Evolutionary conservation across 805 yeast species (phyloP).

Genomic region (Teunomyces lycoperdinae): DNA sequence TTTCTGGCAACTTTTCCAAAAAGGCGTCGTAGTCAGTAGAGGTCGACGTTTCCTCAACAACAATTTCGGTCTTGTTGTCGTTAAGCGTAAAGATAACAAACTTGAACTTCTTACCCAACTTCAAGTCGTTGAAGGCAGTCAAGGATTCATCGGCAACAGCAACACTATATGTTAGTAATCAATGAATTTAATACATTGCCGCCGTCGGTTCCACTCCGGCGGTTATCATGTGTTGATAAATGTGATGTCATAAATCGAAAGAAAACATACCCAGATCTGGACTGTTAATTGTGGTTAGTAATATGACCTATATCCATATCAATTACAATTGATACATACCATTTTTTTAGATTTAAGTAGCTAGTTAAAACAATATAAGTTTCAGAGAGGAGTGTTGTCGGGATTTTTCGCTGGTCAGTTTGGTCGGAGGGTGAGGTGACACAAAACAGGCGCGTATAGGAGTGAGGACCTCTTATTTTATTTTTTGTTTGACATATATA

Average conservation of each 20-base stretch:
- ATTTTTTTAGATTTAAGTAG: background rate
- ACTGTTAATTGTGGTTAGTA: constrained; percentile 12
- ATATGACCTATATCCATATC: background rate
- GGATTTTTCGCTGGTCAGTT: constrained; percentile 5
- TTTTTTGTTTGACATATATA: background rate
- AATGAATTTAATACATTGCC: background rate
- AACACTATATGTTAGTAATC: constrained; percentile 34
- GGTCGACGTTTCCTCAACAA: constrained; percentile 80
- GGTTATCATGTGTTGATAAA: background rate
- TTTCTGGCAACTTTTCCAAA: constrained; percentile 86
- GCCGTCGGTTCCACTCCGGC: background rate
- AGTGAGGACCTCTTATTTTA: background rate
- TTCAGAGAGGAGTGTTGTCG: constrained; percentile 1
- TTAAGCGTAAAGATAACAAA: constrained; percentile 79
- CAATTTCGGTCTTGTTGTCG: constrained; percentile 84
- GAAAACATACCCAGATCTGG: constrained; percentile 16
- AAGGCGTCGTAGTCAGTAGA: constrained; percentile 79
- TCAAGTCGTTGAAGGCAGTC: constrained; percentile 91
- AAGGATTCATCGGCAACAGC: constrained; percentile 76
- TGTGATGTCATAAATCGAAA: background rate
- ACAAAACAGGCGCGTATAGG: constrained; percentile 3
- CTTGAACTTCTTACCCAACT: constrained; percentile 87
- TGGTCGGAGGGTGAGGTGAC: constrained; percentile 2
- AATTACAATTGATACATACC: constrained; percentile 3
- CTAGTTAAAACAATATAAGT: background rate